phyloP scores from a whole-genome alignment of 148 eudicot genomes.

The Rhododendron vialii region DNA sequence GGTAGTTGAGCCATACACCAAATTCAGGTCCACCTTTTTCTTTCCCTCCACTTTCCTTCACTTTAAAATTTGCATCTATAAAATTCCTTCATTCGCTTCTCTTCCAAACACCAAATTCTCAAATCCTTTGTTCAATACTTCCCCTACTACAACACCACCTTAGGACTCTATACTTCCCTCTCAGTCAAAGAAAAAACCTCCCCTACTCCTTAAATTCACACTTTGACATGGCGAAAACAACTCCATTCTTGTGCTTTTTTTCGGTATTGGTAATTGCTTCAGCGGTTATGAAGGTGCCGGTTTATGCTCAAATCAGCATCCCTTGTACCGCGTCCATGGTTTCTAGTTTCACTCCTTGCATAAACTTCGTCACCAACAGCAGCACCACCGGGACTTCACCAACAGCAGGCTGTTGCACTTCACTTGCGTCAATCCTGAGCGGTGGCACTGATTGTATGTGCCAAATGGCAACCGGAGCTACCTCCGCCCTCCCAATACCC shows the following conservation, averaged over 20 bases:
- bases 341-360: constrained; percentile 57
- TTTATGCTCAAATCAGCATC: constrained; percentile 27
- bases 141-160: neutral
- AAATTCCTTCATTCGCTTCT: constrained; percentile 14
- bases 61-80: constrained; percentile 25
- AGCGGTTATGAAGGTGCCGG: constrained; percentile 11
- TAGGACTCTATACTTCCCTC: neutral
- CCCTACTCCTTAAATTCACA: neutral
- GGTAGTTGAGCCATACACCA: constrained; percentile 60
- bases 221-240: neutral
- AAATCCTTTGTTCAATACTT: neutral
- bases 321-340: constrained; percentile 68
- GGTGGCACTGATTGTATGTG: constrained; percentile 69
- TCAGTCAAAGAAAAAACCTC: neutral
- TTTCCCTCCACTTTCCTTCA: constrained; percentile 14
- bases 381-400: constrained; percentile 46
- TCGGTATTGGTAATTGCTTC: constrained; percentile 18
- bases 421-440: constrained; percentile 45
- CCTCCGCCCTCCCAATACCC: constrained; percentile 54
- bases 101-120: constrained; percentile 12
- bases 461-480: constrained; percentile 55
- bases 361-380: constrained; percentile 51
- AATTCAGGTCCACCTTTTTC: constrained; percentile 23
- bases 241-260: neutral
- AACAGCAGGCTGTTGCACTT: constrained; percentile 60